phyloP scores from a whole-genome alignment of 352 stramenopile species.

The Pythium sp. region DNA sequence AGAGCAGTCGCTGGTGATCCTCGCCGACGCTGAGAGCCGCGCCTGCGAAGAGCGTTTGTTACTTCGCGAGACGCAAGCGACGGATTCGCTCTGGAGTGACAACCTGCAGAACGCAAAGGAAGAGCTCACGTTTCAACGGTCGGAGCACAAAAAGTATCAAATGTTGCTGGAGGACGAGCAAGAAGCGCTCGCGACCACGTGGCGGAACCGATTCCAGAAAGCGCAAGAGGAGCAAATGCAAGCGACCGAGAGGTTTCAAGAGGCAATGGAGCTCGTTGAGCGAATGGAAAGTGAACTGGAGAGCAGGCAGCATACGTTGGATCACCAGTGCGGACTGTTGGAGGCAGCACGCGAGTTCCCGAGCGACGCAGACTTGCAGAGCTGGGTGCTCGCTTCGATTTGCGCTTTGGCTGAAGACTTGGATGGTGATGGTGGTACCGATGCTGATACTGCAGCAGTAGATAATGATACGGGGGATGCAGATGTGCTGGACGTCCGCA shows the following conservation, averaged over 20 bases:
- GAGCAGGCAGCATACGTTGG: constrained; percentile 23
- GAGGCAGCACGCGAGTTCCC: constrained; percentile 29
- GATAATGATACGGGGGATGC: not conserved
- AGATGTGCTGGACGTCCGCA: constrained; percentile 14
- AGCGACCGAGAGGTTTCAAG: constrained; percentile 16
- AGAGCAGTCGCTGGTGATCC: constrained; percentile 29
- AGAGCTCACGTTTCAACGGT: constrained; percentile 19
- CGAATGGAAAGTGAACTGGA: constrained; percentile 22
- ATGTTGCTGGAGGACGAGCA: constrained; percentile 21
- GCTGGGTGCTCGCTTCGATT: constrained; percentile 27
- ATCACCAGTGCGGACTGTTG: constrained; percentile 30
- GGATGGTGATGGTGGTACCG: not conserved
- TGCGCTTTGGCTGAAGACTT: constrained; percentile 20
- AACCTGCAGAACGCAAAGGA: constrained; percentile 17
- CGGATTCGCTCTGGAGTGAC: constrained; percentile 29
- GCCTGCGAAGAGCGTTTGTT: constrained; percentile 23
- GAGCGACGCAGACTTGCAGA: constrained; percentile 32
- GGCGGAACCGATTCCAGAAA: constrained; percentile 9
- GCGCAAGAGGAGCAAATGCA: constrained; percentile 1
- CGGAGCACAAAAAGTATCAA: constrained; percentile 21
- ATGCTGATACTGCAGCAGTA: not conserved
- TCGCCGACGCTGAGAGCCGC: constrained; percentile 37
- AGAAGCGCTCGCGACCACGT: constrained; percentile 17
- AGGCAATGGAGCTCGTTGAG: constrained; percentile 12
- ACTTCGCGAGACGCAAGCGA: constrained; percentile 17